phyloP scores from a whole-genome alignment of 371 early-diverging fungal genomes.

The Sporodiniella umbellata region DNA sequence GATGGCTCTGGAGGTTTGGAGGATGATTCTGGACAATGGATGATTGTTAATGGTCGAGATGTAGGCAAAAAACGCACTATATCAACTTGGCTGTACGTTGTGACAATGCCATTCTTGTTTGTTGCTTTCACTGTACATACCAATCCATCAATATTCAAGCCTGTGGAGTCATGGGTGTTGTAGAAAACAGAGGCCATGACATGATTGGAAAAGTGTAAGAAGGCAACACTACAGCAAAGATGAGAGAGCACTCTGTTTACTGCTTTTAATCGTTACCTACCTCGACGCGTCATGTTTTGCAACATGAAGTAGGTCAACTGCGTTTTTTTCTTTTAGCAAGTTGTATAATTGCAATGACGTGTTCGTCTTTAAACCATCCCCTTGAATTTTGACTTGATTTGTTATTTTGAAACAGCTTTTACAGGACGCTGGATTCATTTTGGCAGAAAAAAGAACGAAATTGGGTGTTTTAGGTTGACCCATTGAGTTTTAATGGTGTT shows the following conservation, averaged over 20 bases:
- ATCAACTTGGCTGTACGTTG: constrained; percentile 8
- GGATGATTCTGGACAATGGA: constrained; percentile 4
- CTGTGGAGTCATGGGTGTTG: background rate
- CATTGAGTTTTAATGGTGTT: no score
- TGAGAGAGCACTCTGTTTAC: background rate
- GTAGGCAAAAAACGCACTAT: constrained; percentile 2
- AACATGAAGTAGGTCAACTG: background rate
- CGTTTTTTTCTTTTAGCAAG: background rate
- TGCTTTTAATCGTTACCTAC: background rate
- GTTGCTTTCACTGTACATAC: constrained; percentile 6
- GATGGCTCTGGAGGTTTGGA: background rate
- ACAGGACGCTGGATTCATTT: background rate
- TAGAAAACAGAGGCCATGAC: background rate
- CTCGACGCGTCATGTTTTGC: constrained; percentile 1
- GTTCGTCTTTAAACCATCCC: constrained; percentile 2
- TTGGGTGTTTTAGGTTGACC: no score
- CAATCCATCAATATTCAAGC: constrained; percentile 6
- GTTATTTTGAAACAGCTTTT: background rate
- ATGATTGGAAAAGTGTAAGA: constrained; percentile 4
- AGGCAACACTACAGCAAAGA: constrained; percentile 2
- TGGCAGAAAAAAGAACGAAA: background rate
- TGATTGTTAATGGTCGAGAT: constrained; percentile 5
- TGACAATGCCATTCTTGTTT: constrained; percentile 7
- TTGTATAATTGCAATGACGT: background rate
- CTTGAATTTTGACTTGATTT: constrained; percentile 1